Evolutionary conservation across 306 rosid species (phyloP).

Genomic region (Heteromeles arbutifolia): DNA sequence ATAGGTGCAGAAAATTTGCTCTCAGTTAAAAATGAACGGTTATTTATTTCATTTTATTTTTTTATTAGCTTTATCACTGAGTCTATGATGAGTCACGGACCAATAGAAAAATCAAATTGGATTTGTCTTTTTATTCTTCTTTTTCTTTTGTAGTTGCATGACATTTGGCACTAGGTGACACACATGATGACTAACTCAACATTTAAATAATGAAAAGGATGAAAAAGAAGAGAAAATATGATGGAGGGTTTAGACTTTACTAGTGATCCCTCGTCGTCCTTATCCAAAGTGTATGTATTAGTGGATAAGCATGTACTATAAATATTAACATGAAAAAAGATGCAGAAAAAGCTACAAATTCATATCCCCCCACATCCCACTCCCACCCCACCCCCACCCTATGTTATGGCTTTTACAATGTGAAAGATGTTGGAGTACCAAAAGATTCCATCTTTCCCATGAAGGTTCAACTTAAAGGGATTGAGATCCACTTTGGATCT

Average conservation of each 20-base stretch:
- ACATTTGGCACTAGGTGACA: constrained; percentile 40
- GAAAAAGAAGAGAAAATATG: neutral
- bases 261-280: constrained; percentile 12
- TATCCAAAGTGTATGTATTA: neutral
- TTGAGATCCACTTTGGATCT: too few relatives aligned
- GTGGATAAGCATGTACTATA: neutral
- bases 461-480: neutral
- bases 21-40: too few relatives aligned
- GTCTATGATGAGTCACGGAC: constrained; percentile 43
- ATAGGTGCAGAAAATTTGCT: too few relatives aligned
- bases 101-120: constrained; percentile 28
- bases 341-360: constrained; percentile 14
- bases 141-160: constrained; percentile 15
- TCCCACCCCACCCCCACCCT: neutral
- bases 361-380: neutral
- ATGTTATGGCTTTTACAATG: constrained; percentile 19
- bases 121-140: neutral
- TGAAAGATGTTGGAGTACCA: neutral
- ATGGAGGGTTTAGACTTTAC: constrained; percentile 5
- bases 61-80: neutral
- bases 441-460: constrained; percentile 12
- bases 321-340: neutral
- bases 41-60: neutral
- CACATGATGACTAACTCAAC: constrained; percentile 22
- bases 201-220: constrained; percentile 4